Evolutionary conservation across 108 stramenopile genomes (phyloP), one percentile per base, ranked within the genome.

Genomic region (Cyclotella baltica): DNA sequence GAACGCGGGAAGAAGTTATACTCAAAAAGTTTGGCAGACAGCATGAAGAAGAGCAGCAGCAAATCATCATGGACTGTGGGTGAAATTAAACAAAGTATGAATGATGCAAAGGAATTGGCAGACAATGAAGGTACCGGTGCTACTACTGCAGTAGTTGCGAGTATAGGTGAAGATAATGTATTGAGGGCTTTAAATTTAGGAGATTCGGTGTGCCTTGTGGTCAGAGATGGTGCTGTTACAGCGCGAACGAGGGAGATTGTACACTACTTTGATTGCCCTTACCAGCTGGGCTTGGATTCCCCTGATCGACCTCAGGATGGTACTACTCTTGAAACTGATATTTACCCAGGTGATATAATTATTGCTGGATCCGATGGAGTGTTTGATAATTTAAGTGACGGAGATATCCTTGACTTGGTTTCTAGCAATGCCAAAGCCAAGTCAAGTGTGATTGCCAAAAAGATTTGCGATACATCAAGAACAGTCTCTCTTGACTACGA

Each of bases 221-320:
- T 93, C 50, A 81, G 95, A 25, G 85, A 90, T 67, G 89, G 81
- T 20, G 84, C 77, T 53, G 70, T 92, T 5, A 86, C 83, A 3
- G 89, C 90, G 3, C 86, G 84, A 31, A 91, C 92, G 15, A 83
- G 84, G 50, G 95, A 96, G 70, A 90, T 91, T 31, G 70, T 82
- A 13, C 95, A 96, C 62, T 96, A 89, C 70, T 96, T 92, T 78
- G 95, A 96, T 58, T 96, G 95, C 69, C 95, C 95, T 0, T 96
- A 92, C 69, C 95, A 96, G 58, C 71, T 96, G 38, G 92, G 89
- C 0, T 87, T 83, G 35, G 88, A 90, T 38, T 90, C 88, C 30
- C 92, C 91, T 8, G 95, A 96, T 84, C 77, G 90, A 63, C 92
- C 95, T 0, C 79, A 81, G 52, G 92, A 96, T 79, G 91, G 88